phyloP scores from a whole-genome alignment of 176 grass and related monocot genomes.

The Pontederia paniculata region DNA sequence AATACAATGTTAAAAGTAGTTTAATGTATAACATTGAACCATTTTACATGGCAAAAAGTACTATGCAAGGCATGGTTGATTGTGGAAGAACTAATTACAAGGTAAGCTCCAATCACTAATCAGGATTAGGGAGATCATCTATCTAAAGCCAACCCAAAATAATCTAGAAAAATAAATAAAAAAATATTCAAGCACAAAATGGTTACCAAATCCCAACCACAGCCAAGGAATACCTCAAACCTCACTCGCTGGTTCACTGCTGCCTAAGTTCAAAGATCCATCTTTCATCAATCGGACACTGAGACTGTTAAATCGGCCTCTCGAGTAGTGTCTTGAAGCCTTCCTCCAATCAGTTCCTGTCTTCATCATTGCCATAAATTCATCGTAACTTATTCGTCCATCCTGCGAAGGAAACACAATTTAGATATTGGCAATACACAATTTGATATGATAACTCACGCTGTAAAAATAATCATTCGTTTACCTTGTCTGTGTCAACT shows the following conservation, averaged over 20 bases:
- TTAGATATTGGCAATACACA: constrained; percentile 2
- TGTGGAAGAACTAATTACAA: constrained; percentile 10
- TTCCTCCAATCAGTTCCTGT: constrained; percentile 96
- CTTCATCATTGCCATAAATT: constrained; percentile 98
- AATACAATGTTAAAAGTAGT: too few species aligned
- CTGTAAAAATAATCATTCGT: not conserved
- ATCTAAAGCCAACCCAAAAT: constrained; percentile 57
- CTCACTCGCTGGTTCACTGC: constrained; percentile 25
- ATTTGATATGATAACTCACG: not conserved
- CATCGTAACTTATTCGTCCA: constrained; percentile 86
- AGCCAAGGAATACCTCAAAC: constrained; percentile 13
- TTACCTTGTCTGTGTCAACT: constrained; percentile 93
- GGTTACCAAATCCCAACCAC: constrained; percentile 18
- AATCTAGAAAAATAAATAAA: constrained; percentile 20
- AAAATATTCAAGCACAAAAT: too few species aligned
- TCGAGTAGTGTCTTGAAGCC: constrained; percentile 77
- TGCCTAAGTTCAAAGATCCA: constrained; percentile 66
- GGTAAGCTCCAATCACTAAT: constrained; percentile 37
- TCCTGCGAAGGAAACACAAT: constrained; percentile 36
- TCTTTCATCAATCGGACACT: constrained; percentile 88
- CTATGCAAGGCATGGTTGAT: constrained; percentile 9
- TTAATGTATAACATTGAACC: not conserved
- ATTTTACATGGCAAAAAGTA: not conserved
- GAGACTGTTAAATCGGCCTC: constrained; percentile 91
- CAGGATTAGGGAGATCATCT: constrained; percentile 27